Conservation (phyloP, 768 basidiomycete genomes). For the Saitozyma podzolica region DNA sequence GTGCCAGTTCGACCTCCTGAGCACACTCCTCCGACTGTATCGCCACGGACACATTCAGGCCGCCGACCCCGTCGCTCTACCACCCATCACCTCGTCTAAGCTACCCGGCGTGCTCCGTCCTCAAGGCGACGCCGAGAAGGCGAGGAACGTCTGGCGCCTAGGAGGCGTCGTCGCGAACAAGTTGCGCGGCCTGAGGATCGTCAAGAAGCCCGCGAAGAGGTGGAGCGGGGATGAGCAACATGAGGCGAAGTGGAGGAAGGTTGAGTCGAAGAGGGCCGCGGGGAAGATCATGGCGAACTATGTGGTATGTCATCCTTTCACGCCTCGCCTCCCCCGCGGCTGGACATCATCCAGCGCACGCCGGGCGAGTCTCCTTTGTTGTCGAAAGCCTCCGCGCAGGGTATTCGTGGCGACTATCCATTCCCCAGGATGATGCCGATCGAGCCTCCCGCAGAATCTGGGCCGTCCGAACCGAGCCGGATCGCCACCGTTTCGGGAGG, state of each 20-base stretch:
- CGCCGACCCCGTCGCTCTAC: conserved; percentile 34
- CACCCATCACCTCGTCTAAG: conserved; percentile 29
- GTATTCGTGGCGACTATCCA: conserved; percentile 24
- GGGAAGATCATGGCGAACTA: conserved; percentile 36
- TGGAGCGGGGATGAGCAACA: conserved; percentile 1
- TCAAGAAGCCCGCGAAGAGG: conserved; percentile 2
- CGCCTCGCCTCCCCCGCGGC: neutral
- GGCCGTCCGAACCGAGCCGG: too few relatives aligned
- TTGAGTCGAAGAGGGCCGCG: conserved; percentile 8
- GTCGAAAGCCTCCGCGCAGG: conserved; percentile 10
- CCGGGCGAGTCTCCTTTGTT: conserved; percentile 11
- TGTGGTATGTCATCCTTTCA: conserved; percentile 25
- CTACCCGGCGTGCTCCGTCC: conserved; percentile 25
- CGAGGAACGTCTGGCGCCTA: conserved; percentile 34
- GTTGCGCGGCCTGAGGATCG: conserved; percentile 12
- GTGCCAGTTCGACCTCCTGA: conserved; percentile 34
- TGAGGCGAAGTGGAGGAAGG: neutral
- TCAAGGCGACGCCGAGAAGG: conserved; percentile 32
- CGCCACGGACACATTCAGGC: conserved; percentile 42
- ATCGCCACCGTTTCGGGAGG: too few relatives aligned
- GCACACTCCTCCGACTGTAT: conserved; percentile 31
- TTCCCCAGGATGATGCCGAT: conserved; percentile 18
- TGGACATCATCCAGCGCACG: neutral
- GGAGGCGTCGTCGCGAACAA: conserved; percentile 24
- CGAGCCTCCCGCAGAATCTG: too few relatives aligned